phyloP scores from a whole-genome alignment of 2,329 filamentous ascomycete genomes.

The Atkinsonella texensis region DNA sequence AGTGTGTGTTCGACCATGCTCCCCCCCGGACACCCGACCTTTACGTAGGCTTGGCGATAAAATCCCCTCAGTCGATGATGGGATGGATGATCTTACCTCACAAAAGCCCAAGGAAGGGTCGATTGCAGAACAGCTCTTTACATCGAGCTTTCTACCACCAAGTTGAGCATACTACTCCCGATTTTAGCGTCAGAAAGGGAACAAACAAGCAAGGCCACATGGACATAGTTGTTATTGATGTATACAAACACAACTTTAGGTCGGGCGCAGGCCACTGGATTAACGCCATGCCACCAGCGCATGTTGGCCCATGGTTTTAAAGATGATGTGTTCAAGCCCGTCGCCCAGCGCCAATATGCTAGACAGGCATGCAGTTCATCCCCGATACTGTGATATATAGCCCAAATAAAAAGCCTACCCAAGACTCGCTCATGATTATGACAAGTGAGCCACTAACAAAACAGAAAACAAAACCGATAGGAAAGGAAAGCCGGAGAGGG shows the following conservation, averaged over 20 bases:
- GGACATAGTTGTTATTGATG: background rate
- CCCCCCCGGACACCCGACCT: too few relatives aligned
- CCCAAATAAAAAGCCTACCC: background rate
- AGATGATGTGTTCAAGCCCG: background rate
- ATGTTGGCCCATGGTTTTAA: background rate
- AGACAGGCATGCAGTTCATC: background rate
- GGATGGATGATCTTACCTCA: too few relatives aligned
- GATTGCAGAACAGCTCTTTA: too few relatives aligned
- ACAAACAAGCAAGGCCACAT: too few relatives aligned
- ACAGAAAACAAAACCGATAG: background rate
- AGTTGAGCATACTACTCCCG: too few relatives aligned
- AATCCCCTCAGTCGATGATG: slow-evolving; percentile 7
- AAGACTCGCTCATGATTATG: background rate
- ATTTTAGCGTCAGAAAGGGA: too few relatives aligned
- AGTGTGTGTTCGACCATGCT: too few relatives aligned
- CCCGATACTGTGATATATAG: background rate
- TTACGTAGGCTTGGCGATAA: slow-evolving; percentile 13
- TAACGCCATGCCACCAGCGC: background rate
- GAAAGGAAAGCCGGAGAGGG: background rate
- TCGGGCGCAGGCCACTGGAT: background rate
- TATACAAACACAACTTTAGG: background rate
- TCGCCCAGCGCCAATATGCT: slow-evolving; percentile 2
- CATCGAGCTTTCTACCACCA: too few relatives aligned
- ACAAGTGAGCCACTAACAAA: background rate
- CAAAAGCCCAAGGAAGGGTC: too few relatives aligned